Evolutionary conservation across 768 basidiomycete species (phyloP).

Genomic region (Tubosaeta sp.): DNA sequence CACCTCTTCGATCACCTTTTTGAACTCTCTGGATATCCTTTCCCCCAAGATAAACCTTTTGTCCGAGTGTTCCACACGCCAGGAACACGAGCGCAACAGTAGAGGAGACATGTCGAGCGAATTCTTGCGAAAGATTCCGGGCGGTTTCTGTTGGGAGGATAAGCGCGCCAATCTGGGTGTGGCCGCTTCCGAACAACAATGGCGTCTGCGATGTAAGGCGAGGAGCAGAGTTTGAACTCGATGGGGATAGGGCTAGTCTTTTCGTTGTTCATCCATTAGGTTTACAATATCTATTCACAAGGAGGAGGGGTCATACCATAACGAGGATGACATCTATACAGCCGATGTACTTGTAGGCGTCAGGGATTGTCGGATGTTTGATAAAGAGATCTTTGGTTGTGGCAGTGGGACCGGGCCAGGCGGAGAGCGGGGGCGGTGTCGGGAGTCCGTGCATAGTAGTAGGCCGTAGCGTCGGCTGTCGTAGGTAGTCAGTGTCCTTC

Average conservation of each 20-base stretch:
- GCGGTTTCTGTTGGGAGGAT: conserved; percentile 44
- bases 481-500: too few species aligned
- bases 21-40: conserved; percentile 48
- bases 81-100: conserved; percentile 47
- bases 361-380: conserved; percentile 40
- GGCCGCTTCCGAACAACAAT: conserved; percentile 50
- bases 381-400: conserved; percentile 54
- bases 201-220: conserved; percentile 44
- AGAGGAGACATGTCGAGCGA: conserved; percentile 35
- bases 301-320: conserved; percentile 17
- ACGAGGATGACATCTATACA: conserved; percentile 54
- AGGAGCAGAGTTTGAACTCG: conserved; percentile 46
- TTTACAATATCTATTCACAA: too few species aligned
- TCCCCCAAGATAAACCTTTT: conserved; percentile 50
- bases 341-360: conserved; percentile 45
- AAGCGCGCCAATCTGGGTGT: conserved; percentile 47
- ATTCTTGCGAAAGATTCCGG: conserved; percentile 20
- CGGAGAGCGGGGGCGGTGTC: too few species aligned
- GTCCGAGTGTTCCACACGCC: conserved; percentile 43
- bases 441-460: too few species aligned
- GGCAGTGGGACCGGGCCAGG: too few species aligned
- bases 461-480: too few species aligned
- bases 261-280: conserved; percentile 41
- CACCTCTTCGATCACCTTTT: conserved; percentile 37
- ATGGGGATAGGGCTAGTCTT: conserved; percentile 58